Conservation (phyloP, 108 stramenopile genomes). For the Skeletonema marinoi region DNA sequence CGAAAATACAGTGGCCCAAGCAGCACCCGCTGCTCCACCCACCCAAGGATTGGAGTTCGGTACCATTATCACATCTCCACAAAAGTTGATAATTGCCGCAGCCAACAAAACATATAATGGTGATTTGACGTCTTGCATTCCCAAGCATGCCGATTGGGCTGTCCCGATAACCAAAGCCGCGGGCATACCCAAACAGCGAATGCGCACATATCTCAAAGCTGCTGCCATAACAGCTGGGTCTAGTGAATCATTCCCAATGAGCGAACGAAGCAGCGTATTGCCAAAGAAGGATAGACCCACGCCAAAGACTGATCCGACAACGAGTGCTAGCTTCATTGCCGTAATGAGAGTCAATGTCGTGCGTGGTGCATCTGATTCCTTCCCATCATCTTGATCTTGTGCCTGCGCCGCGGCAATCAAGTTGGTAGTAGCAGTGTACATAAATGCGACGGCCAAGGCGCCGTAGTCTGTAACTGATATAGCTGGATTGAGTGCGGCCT, state of each 20-base stretch:
- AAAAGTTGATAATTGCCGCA: conserved; percentile 81
- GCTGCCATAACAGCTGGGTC: conserved; percentile 70
- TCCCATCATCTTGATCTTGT: conserved; percentile 40
- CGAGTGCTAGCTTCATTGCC: conserved; percentile 65
- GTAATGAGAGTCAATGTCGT: conserved; percentile 62
- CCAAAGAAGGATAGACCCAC: conserved; percentile 53
- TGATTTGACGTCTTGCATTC: conserved; percentile 77
- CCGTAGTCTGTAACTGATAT: conserved; percentile 80
- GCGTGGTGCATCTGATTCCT: conserved; percentile 28
- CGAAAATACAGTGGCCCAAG: conserved; percentile 78
- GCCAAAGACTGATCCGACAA: conserved; percentile 70
- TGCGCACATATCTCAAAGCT: conserved; percentile 82
- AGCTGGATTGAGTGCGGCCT: conserved; percentile 84
- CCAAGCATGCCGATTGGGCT: conserved; percentile 80
- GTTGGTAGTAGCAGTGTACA: conserved; percentile 88
- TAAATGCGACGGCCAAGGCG: conserved; percentile 75
- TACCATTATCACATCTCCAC: conserved; percentile 72
- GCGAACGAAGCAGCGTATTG: conserved; percentile 45
- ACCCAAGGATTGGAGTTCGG: conserved; percentile 49
- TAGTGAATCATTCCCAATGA: conserved; percentile 80
- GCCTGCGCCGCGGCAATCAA: conserved; percentile 74
- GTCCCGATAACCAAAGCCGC: conserved; percentile 79
- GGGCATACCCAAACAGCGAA: conserved; percentile 84
- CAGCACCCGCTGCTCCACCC: conserved; percentile 77
- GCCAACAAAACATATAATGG: conserved; percentile 78